Conservation (phyloP, 164 flowering plant species). For the Nymphaea thermarum region DNA sequence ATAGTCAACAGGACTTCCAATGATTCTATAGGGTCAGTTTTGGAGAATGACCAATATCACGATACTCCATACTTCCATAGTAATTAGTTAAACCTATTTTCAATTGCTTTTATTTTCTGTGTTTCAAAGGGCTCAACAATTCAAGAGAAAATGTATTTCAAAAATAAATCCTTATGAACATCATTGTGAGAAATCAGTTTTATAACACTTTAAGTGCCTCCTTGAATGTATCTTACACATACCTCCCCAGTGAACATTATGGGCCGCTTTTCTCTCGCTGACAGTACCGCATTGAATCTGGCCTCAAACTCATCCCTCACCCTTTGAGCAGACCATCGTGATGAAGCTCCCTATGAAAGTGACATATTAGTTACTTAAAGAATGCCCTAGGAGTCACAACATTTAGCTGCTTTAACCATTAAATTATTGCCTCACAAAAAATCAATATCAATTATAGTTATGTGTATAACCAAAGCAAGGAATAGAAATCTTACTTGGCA, state of each 20-base stretch:
- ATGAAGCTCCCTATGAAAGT: conserved; percentile 54
- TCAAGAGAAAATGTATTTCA: too few species aligned
- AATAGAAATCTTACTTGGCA: conserved; percentile 53
- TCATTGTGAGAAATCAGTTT: too few species aligned
- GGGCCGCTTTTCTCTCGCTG: conserved; percentile 66
- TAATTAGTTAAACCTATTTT: too few species aligned
- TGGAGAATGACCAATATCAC: too few species aligned
- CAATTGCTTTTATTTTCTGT: too few species aligned
- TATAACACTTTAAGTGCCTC: too few species aligned
- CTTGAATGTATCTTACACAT: not conserved
- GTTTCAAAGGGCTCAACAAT: too few species aligned
- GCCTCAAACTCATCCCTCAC: conserved; percentile 38
- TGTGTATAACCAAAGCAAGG: not conserved
- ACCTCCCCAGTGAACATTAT: conserved; percentile 97
- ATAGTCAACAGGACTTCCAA: too few species aligned
- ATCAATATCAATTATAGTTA: too few species aligned
- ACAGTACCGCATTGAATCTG: conserved; percentile 60
- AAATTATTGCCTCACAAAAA: not conserved
- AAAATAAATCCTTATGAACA: too few species aligned
- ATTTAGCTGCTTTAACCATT: not conserved
- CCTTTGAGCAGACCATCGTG: conserved; percentile 83
- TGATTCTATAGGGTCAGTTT: too few species aligned
- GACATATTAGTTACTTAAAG: not conserved
- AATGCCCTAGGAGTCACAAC: not conserved
- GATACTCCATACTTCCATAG: too few species aligned